Conservation (phyloP, 129 eudicot species). For the Dittrichia graveolens region DNA sequence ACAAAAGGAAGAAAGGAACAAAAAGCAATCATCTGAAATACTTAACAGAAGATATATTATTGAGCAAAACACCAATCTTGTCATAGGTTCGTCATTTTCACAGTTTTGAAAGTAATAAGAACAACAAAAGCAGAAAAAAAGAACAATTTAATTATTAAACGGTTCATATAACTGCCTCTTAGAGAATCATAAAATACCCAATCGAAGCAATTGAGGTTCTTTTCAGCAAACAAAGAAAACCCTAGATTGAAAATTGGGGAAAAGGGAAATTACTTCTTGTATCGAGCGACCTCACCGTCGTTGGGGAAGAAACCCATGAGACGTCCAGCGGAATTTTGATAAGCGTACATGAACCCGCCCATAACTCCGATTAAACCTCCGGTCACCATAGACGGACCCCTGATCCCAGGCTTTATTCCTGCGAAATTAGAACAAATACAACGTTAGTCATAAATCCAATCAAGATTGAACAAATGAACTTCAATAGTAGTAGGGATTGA, state of each 20-base stretch:
- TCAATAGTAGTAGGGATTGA: background rate
- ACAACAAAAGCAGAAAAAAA: slow-evolving; percentile 29
- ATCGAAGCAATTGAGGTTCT: slow-evolving; percentile 13
- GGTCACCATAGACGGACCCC: slow-evolving; percentile 95
- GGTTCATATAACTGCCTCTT: background rate
- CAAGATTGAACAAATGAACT: background rate
- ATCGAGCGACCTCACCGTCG: slow-evolving; percentile 88
- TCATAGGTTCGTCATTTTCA: background rate
- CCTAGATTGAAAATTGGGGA: slow-evolving; percentile 33
- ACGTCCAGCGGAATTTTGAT: slow-evolving; percentile 91
- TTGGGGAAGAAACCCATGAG: slow-evolving; percentile 97
- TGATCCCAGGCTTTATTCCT: slow-evolving; percentile 88
- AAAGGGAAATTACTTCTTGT: slow-evolving; percentile 50
- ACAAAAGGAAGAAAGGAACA: too few relatives aligned
- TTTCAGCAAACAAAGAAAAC: slow-evolving; percentile 33
- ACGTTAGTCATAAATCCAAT: background rate
- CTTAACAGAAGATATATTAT: background rate
- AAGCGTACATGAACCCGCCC: slow-evolving; percentile 99
- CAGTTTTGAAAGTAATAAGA: background rate
- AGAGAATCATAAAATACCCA: slow-evolving; percentile 21
- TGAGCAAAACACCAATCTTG: background rate
- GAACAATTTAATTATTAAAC: slow-evolving; percentile 36
- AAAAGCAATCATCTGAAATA: too few relatives aligned
- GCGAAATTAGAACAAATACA: background rate
- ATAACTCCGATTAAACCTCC: slow-evolving; percentile 89